Evolutionary conservation across 2,329 filamentous ascomycete species (phyloP).

Genomic region (Helotiales sp.): DNA sequence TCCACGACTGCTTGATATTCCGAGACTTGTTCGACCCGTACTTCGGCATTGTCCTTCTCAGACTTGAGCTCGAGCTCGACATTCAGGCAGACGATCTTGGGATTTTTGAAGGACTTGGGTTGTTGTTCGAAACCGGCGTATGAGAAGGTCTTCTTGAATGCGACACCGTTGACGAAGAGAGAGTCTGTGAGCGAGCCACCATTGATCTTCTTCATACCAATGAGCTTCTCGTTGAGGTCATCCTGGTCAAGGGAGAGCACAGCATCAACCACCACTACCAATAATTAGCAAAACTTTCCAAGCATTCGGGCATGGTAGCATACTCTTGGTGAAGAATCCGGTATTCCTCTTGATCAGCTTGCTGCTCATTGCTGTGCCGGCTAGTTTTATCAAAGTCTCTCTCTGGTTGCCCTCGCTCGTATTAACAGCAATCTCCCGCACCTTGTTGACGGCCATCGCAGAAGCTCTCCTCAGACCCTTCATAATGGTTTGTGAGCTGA

Average conservation of each 20-base stretch:
- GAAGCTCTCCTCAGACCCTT: constrained; percentile 90
- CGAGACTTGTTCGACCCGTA: constrained; percentile 95
- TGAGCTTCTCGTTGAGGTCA: constrained; percentile 95
- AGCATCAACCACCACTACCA: constrained; percentile 90
- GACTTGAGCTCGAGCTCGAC: constrained; percentile 98
- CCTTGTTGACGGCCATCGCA: constrained; percentile 93
- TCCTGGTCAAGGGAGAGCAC: constrained; percentile 95
- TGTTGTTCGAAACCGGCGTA: constrained; percentile 99
- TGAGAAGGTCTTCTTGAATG: constrained; percentile 99
- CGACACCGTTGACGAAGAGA: constrained; percentile 94
- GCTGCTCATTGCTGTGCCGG: constrained; percentile 97
- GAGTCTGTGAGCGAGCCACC: constrained; percentile 95
- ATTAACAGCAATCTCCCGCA: constrained; percentile 93
- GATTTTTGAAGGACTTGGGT: constrained; percentile 90
- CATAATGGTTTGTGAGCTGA: constrained; percentile 96
- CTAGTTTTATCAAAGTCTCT: constrained; percentile 86
- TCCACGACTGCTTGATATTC: constrained; percentile 99
- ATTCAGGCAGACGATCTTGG: constrained; percentile 96
- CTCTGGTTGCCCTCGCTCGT: constrained; percentile 80
- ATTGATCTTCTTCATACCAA: constrained; percentile 97
- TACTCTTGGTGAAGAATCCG: constrained; percentile 96
- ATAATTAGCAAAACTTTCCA: constrained; percentile 31
- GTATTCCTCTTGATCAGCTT: constrained; percentile 98
- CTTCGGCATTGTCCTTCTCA: constrained; percentile 98
- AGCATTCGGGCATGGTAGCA: constrained; percentile 33